These are phyloP conservation scores for Whalleya microplaca DNA, from an alignment of 2,329 filamentous ascomycete species.

Conservation along the genomic window DNA sequence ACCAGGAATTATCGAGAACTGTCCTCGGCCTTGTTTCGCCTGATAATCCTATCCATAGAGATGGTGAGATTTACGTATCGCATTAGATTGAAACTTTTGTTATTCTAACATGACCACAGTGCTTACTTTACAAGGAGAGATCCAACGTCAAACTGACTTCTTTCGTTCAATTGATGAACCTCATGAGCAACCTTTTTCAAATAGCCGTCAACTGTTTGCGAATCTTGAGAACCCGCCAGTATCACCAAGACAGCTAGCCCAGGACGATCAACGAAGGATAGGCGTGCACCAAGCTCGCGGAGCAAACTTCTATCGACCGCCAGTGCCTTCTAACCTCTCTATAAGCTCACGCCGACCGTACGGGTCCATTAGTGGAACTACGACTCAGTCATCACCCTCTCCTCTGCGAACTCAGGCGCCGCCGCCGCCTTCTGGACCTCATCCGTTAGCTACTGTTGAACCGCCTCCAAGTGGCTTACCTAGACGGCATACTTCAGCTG, in stretches of 20 bases:
- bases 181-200: constrained; percentile 67
- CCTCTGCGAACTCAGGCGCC: constrained; percentile 71
- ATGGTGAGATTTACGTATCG: constrained; percentile 63
- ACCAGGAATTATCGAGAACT: constrained; percentile 79
- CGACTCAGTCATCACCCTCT: constrained; percentile 71
- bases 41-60: constrained; percentile 78
- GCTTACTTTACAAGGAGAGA: constrained; percentile 59
- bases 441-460: constrained; percentile 66
- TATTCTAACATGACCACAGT: constrained; percentile 47
- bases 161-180: constrained; percentile 64
- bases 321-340: constrained; percentile 80
- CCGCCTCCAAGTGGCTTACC: constrained; percentile 71
- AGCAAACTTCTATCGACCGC: constrained; percentile 70
- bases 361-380: constrained; percentile 77
- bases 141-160: constrained; percentile 63
- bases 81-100: constrained; percentile 19
- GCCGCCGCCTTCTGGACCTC: constrained; percentile 62
- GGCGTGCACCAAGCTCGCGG: constrained; percentile 62
- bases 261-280: constrained; percentile 81
- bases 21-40: constrained; percentile 74
- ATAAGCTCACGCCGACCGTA: constrained; percentile 77
- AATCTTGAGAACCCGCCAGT: constrained; percentile 76
- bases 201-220: constrained; percentile 68
- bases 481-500: constrained; percentile 90
- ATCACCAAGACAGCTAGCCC: constrained; percentile 83